Percentiles rank a stretch among this genome's conserved stretches.
Conservation (phyloP, 202 grass and related monocot species). For the Zoysia matrella region DNA sequence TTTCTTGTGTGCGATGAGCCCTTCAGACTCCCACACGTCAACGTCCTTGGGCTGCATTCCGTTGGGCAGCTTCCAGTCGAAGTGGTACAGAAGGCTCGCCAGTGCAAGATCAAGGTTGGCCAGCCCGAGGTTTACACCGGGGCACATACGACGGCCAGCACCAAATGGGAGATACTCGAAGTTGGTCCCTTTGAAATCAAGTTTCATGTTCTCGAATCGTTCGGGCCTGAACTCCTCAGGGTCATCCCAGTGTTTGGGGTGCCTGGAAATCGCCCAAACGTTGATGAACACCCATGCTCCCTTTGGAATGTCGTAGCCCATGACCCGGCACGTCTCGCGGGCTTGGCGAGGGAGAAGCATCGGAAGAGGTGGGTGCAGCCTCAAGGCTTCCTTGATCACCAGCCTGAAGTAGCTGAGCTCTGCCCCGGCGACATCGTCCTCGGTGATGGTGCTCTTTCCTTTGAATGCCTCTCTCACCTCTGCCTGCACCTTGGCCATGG, state of each 20-base stretch:
- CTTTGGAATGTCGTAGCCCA: constrained; percentile 16
- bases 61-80: constrained; percentile 47
- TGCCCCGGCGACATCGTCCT: constrained; percentile 6
- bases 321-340: constrained; percentile 23
- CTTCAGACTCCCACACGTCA: constrained; percentile 2
- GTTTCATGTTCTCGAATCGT: constrained; percentile 24
- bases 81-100: constrained; percentile 46
- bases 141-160: constrained; percentile 40
- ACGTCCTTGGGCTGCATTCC: constrained; percentile 23
- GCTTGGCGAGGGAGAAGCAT: constrained; percentile 22
- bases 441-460: constrained; percentile 27
- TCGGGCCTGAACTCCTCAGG: constrained; percentile 26
- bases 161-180: constrained; percentile 57
- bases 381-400: constrained; percentile 48
- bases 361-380: constrained; percentile 38
- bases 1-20: not conserved
- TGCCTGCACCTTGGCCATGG: constrained; percentile 41
- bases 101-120: constrained; percentile 35
- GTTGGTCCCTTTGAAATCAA: constrained; percentile 37
- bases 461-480: constrained; percentile 48
- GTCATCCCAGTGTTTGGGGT: constrained; percentile 38
- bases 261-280: constrained; percentile 40
- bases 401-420: constrained; percentile 44
- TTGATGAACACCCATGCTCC: constrained; percentile 13
- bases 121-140: constrained; percentile 20